Conservation (phyloP, 2,329 filamentous ascomycete genomes). For the Colletotrichum sp. region DNA sequence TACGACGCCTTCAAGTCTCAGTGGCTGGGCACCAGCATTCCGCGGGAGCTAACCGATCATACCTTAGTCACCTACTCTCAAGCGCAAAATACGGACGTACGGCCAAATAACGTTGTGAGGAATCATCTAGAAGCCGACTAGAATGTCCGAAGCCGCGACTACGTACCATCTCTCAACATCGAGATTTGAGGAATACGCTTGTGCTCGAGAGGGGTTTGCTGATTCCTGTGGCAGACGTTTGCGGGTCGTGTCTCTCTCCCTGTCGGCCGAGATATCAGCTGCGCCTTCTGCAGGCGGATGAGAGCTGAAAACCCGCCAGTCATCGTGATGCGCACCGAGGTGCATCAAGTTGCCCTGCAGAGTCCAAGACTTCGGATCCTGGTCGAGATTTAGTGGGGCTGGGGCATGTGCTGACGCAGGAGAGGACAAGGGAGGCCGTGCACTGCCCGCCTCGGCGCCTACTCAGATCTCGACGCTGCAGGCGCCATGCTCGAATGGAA, state of each 20-base stretch:
- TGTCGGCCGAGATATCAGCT: background rate
- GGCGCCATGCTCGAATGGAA: background rate
- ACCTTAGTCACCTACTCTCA: background rate
- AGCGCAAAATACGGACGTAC: slow-evolving; percentile 1
- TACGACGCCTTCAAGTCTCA: background rate
- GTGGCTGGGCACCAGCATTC: background rate
- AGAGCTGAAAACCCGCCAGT: background rate
- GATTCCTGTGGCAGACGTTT: background rate
- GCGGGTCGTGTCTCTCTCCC: background rate
- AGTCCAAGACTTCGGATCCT: background rate
- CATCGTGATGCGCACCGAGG: background rate
- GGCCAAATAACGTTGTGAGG: background rate
- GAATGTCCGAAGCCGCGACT: background rate
- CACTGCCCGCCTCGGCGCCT: background rate
- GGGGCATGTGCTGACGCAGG: background rate
- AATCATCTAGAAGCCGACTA: background rate
- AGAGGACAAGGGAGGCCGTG: background rate
- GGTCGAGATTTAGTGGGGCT: background rate
- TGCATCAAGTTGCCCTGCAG: background rate
- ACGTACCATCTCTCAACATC: background rate
- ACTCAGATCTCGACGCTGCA: background rate
- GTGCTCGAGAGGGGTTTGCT: background rate
- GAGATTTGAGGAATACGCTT: background rate
- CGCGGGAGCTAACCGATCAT: background rate
- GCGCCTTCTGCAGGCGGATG: background rate